Evolutionary conservation across 768 basidiomycete genomes (phyloP), one percentile per base, ranked within the genome.

Genomic region (Xerocomellus dryophilus): DNA sequence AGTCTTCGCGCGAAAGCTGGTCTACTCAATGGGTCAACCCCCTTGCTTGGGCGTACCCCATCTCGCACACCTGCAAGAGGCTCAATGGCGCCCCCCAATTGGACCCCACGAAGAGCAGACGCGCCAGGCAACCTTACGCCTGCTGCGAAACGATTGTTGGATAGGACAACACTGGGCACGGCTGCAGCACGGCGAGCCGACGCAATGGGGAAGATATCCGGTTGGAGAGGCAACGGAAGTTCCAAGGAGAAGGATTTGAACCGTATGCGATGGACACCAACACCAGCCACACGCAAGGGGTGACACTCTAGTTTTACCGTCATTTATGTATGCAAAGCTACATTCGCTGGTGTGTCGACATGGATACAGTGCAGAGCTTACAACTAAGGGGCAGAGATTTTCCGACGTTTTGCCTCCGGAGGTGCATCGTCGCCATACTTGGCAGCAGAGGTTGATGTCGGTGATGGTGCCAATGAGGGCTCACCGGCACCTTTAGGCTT

Each of bases 81-180:
- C 21, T 68, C 73, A n/a, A 94, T 93, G 92, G 80, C 78, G 9
- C 90, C 93, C 23, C 91, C 91, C 12, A 76, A 75, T 9, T 85
- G 82, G 81, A 94, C 93, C 2, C 92, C 93, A 1, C 78, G 84
- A 56, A 80, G 83, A 59, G 79, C 84, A 15, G 84, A 88, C 42
- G 86, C 84, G 40, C 73, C 83, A 9, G 91, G 90, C 7, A 82
- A 79, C 56, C 69, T 96, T 58, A 95, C 93, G 0, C 93, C 93
- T n/a, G 94, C 94, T 25, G 94, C 84, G 23, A 81, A 77, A 65
- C 76, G 85, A 56, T 65, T 97, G 41, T 72, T 97, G 57, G 83
- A 93, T 60, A 76, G 87, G 61, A 85, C 83, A 7, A 83, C 87
- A 0, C 75, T 83, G 75, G 80, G 85, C 18, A 82, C 81, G 9